Conservation (phyloP, 345 rosid species). For the Melaleuca alternifolia region DNA sequence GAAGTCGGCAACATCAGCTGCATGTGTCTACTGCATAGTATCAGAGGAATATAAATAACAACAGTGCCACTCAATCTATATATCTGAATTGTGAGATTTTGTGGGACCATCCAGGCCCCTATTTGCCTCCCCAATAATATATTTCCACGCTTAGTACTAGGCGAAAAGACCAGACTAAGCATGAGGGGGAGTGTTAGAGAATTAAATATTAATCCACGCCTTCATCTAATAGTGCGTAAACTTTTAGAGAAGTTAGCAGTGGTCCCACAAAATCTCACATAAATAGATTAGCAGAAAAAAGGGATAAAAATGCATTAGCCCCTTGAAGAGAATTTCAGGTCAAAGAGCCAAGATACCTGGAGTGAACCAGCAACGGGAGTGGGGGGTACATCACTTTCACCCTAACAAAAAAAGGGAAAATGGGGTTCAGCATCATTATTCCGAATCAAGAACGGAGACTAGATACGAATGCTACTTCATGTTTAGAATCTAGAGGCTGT, state of each 20-base stretch:
- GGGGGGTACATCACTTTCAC: slow-evolving; percentile 71
- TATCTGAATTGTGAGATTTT: no score
- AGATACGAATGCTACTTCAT: neutral
- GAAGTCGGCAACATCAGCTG: slow-evolving; percentile 70
- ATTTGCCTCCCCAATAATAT: no score
- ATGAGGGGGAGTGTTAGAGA: no score
- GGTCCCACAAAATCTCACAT: no score
- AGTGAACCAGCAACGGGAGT: slow-evolving; percentile 71
- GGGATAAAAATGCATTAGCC: neutral
- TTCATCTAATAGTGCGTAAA: no score
- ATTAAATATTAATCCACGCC: no score
- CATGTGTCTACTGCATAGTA: slow-evolving; percentile 76
- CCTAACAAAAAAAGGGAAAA: slow-evolving; percentile 29
- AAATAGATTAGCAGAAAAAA: neutral
- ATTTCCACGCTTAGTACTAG: no score
- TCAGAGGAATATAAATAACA: neutral
- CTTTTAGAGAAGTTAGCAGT: no score
- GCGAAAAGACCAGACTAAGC: no score
- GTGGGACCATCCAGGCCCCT: no score
- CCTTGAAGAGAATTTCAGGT: neutral
- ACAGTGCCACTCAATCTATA: neutral
- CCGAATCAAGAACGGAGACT: neutral
- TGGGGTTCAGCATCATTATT: neutral
- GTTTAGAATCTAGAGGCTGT: neutral
- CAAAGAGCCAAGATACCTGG: slow-evolving; percentile 29